A percentile compares a stretch with the other conserved stretches of the same genome.
Conservation (phyloP, 2,329 filamentous ascomycete species). For the Fusarium brevicatenulatum region DNA sequence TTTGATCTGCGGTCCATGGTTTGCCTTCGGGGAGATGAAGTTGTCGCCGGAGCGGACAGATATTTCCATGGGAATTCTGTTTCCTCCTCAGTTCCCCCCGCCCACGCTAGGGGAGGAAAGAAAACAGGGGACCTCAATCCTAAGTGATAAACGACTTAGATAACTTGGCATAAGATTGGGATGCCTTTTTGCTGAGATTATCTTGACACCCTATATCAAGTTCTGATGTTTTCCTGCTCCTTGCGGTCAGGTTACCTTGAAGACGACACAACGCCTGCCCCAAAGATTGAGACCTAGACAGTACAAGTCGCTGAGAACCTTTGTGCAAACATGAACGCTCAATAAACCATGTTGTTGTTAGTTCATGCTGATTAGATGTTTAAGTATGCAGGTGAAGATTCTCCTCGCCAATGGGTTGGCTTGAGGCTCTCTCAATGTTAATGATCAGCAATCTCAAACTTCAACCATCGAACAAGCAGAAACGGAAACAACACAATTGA, state of each 20-base stretch:
- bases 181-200: too few species aligned
- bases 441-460: neutral
- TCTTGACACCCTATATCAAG: neutral
- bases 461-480: too few species aligned
- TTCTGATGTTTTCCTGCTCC: neutral
- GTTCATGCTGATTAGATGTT: neutral
- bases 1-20: neutral
- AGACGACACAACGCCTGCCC: too few species aligned
- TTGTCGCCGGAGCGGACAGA: neutral
- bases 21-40: neutral
- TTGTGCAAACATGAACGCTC: neutral
- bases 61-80: neutral
- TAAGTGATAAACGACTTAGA: too few species aligned
- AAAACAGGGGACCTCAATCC: too few species aligned
- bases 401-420: too few species aligned
- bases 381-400: neutral
- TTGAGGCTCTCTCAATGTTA: neutral
- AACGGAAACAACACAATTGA: neutral
- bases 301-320: neutral
- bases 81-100: neutral
- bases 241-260: too few species aligned
- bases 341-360: neutral
- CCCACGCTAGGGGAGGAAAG: too few species aligned
- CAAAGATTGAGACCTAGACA: neutral
- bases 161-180: neutral